phyloP scores from a whole-genome alignment of 768 basidiomycete genomes.

The Crucibulum laeve region DNA sequence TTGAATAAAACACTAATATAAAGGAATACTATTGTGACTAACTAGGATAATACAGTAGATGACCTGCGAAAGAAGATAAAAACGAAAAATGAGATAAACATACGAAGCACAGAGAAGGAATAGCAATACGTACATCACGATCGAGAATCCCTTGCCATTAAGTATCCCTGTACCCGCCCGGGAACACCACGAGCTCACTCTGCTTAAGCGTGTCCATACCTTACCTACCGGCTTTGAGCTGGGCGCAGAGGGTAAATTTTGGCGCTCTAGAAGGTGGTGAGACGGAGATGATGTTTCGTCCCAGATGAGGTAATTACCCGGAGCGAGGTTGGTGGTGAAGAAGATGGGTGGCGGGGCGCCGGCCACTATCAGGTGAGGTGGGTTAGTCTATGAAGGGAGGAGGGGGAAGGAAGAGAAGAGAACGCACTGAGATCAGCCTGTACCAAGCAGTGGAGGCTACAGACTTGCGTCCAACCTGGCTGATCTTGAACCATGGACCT shows the following conservation, averaged over 20 bases:
- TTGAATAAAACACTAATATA: too few species aligned
- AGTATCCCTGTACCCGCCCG: slow-evolving; percentile 72
- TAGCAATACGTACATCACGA: slow-evolving; percentile 28
- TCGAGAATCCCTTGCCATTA: slow-evolving; percentile 71
- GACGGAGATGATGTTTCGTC: slow-evolving; percentile 76
- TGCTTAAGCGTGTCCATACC: slow-evolving; percentile 41
- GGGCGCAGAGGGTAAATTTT: slow-evolving; percentile 78
- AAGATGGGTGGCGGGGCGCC: slow-evolving; percentile 36
- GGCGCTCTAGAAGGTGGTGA: slow-evolving; percentile 56
- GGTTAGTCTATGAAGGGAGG: neutral
- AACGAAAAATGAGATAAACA: too few species aligned
- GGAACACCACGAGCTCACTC: slow-evolving; percentile 57
- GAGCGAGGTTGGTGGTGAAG: slow-evolving; percentile 47
- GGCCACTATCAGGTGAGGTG: slow-evolving; percentile 21
- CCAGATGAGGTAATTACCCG: slow-evolving; percentile 73
- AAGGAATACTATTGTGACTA: too few species aligned
- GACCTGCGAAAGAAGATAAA: too few species aligned
- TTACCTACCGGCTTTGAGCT: slow-evolving; percentile 51
- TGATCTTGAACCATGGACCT: too few species aligned
- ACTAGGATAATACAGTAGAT: too few species aligned
- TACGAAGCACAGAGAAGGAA: too few species aligned
- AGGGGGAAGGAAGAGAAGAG: neutral
- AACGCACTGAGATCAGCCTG: slow-evolving; percentile 51
- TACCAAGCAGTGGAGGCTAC: slow-evolving; percentile 38
- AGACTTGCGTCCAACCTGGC: slow-evolving; percentile 41